Evolutionary conservation across 306 rosid genomes (phyloP), one percentile per base, ranked within the genome.

Genomic region (Elaeagnus macrophylla): DNA sequence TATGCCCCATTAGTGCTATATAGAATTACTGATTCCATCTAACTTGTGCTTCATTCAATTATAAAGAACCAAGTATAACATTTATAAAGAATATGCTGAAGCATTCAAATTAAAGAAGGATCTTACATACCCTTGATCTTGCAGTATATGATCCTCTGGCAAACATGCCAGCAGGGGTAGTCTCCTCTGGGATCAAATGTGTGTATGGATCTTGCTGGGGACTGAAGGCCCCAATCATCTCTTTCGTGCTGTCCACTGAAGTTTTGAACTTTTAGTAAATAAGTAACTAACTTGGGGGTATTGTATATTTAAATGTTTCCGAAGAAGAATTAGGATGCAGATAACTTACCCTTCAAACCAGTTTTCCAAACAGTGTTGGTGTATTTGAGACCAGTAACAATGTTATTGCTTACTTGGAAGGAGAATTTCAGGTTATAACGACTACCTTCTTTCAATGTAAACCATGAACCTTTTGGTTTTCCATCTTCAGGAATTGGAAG

Each of bases 281-380:
- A 48, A 46, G 38, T 53, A 10, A 45, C 17, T n/a, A 15, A 8
- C 38, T 12, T 16, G 20, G 12, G 36, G 43, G 16, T 49, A 10
- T 44, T 16, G n/a, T 60, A 9, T 55, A 8, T 49, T 25, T 6
- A 49, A 8, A 7, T 37, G 9, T 39, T 55, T 66, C 37, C 7
- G 7, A 10, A 13, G 13, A 49, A n/a, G 10, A 62, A 47, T 20
- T 37, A 15, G 15, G 19, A 50, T 40, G 43, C 65, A 57, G 36
- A 52, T 8, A 16, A 2, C 50, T 51, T 58, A 77, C 82, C 82
- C 67, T 72, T 77, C 50, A 77, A 41, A 9, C 72, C 75, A 13
- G 78, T 68, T 65, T 77, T 77, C 82, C 82, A 77, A 37, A 77
- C 82, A 47, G 78, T 72, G 70, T 77, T 72, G 75, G 75, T 77